Percentiles rank a stretch among this genome's conserved stretches.
Conservation (phyloP, 2,329 filamentous ascomycete species). For the Pseudopithomyces maydicus region DNA sequence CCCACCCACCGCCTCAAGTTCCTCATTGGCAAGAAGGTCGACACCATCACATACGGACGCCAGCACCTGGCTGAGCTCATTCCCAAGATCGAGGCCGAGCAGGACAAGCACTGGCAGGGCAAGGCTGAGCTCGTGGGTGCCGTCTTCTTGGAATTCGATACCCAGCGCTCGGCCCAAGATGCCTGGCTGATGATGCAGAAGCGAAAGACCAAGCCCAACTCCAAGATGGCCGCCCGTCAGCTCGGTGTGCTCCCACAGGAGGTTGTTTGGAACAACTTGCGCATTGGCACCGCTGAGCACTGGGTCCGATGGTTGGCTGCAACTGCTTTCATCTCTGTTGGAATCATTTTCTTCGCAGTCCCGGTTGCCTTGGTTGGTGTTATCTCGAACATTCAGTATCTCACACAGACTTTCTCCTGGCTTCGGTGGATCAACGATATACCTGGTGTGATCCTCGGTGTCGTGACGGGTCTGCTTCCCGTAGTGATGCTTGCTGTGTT, state of each 20-base stretch:
- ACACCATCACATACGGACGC: conserved; percentile 87
- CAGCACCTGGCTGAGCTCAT: conserved; percentile 73
- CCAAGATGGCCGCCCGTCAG: conserved; percentile 46
- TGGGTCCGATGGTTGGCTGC: conserved; percentile 36
- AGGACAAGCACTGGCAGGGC: conserved; percentile 69
- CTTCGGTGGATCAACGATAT: conserved; percentile 51
- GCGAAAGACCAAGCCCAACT: conserved; percentile 40
- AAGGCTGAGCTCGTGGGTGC: conserved; percentile 71
- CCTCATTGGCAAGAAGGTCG: conserved; percentile 50
- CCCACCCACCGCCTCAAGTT: conserved; percentile 49
- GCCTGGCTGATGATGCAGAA: conserved; percentile 71
- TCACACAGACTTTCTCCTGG: conserved; percentile 45
- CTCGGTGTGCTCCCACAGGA: conserved; percentile 53
- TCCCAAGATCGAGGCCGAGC: conserved; percentile 70
- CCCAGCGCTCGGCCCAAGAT: conserved; percentile 80
- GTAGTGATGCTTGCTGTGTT: conserved; percentile 49
- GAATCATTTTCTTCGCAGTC: conserved; percentile 54
- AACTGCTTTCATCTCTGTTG: conserved; percentile 45
- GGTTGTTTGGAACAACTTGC: conserved; percentile 54
- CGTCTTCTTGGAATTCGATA: conserved; percentile 87
- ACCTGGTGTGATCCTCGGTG: conserved; percentile 47
- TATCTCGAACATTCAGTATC: conserved; percentile 52
- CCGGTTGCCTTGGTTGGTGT: conserved; percentile 52
- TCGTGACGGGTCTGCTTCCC: conserved; percentile 54
- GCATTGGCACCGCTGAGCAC: conserved; percentile 43